A percentile compares a stretch with the other conserved stretches of the same genome.
These are phyloP conservation scores for Galerina marginata DNA, from an alignment of 768 basidiomycete genomes.

Conservation along the genomic window DNA sequence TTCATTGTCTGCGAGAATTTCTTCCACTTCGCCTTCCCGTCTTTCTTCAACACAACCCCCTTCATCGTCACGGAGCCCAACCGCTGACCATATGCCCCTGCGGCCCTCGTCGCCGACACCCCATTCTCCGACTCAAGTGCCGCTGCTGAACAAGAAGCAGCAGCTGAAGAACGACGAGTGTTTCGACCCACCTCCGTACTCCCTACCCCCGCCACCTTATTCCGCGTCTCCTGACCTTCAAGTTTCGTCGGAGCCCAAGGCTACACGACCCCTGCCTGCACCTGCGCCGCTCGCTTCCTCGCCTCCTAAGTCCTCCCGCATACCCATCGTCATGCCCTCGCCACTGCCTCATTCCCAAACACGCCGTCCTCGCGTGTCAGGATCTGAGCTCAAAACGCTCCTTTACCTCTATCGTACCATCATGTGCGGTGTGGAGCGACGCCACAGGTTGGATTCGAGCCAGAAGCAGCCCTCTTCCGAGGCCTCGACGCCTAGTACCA, in stretches of 20 bases:
- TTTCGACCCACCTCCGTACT: conserved; percentile 13
- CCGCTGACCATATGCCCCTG: background rate
- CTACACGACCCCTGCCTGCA: background rate
- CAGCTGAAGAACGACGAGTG: conserved; percentile 4
- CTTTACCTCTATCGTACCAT: conserved; percentile 28
- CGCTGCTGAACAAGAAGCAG: conserved; percentile 1
- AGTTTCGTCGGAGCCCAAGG: background rate
- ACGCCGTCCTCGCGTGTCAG: conserved; percentile 18
- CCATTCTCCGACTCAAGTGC: background rate
- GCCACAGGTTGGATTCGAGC: conserved; percentile 15
- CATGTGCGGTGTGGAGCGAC: conserved; percentile 26
- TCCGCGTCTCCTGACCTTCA: conserved; percentile 1
- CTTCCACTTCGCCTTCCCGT: too few species aligned
- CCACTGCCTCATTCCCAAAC: conserved; percentile 5
- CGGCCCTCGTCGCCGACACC: conserved; percentile 10
- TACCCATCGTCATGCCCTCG: background rate
- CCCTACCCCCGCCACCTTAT: conserved; percentile 13
- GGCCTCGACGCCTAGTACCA: background rate
- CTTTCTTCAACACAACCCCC: too few species aligned
- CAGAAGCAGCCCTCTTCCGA: background rate
- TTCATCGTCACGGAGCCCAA: too few species aligned
- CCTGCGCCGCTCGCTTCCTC: background rate
- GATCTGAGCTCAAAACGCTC: conserved; percentile 27
- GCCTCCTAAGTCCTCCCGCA: background rate
- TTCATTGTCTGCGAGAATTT: too few species aligned